Evolutionary conservation across 176 grass and related monocot genomes (phyloP), one percentile per base, ranked within the genome.

Genomic region (Elaeis guineensis): DNA sequence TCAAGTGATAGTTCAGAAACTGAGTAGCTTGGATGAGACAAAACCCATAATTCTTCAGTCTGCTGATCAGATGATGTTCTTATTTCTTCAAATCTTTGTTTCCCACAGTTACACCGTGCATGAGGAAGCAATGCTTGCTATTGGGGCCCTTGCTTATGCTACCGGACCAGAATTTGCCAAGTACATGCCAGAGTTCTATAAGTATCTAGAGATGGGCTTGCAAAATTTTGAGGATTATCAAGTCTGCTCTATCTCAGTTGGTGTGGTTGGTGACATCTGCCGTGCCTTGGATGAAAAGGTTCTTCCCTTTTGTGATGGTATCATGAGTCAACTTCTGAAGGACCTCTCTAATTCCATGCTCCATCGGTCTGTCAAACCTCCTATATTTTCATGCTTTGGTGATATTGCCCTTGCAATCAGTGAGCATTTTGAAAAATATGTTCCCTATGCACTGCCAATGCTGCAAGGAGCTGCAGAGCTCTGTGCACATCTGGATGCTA

Each of bases 41-140:
- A 90, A 86, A 57, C 55, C 67, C 19, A 74, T 95, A 35, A 81
- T 95, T 71, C 44, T 64, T 3, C 90, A 95, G 75, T 62, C 71
- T 51, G 79, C 79, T 62, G 86, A 95, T 64, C 82, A 89, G 74
- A 53, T 95, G 77, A 95, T 95, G 90, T 11, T 79, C 60, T 69
- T 90, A 59, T 89, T 95, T 83, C 71, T 95, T 21, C 76, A 59
- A 57, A 79, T 95, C 14, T 89, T 95, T 75, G 79, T 76, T 51
- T 95, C 85, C 67, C 90, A 69, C 56, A 83, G 85, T 52, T 78
- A 79, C 49, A 89, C 85, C 63, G 90, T 95, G 12, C 85, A 95
- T 73, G 90, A 95, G 72, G 90, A 95, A 89, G 85, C 85, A 53
- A 95, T 95, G 90, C 86, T 95, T 68, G 90, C 82, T 19, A 69